Percentiles rank a stretch among this genome's conserved stretches.
phyloP scores from a whole-genome alignment of 106 monocot species.

The Apostasia ramifera region DNA sequence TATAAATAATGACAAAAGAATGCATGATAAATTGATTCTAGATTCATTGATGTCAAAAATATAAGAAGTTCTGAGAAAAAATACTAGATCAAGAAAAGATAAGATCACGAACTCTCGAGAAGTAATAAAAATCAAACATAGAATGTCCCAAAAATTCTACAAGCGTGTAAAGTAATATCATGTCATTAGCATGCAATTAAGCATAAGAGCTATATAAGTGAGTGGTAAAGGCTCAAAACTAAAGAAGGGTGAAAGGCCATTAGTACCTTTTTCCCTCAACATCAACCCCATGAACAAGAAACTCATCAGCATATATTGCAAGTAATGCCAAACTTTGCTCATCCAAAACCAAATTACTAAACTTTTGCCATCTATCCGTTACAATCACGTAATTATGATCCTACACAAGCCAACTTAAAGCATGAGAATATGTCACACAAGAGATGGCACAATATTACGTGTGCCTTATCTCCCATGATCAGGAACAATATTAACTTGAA shows the following conservation, averaged over 20 bases:
- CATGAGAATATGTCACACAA: neutral
- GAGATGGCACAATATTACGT: no score
- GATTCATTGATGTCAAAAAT: no score
- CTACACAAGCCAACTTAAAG: constrained; percentile 16
- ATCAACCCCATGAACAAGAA: constrained; percentile 98
- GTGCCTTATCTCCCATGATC: no score
- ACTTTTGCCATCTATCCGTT: constrained; percentile 96
- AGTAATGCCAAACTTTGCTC: constrained; percentile 54
- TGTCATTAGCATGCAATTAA: neutral
- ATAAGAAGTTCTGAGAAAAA: neutral
- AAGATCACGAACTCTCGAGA: neutral
- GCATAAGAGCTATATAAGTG: neutral
- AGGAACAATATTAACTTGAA: no score
- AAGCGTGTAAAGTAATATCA: neutral
- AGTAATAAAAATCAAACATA: neutral
- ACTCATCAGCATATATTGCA: constrained; percentile 75
- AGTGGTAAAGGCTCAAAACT: neutral
- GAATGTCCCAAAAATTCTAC: neutral
- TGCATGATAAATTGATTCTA: no score
- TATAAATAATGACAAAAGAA: no score
- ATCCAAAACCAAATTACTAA: constrained; percentile 71
- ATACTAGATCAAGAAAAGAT: neutral
- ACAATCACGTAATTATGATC: constrained; percentile 80
- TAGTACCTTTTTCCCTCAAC: constrained; percentile 93
- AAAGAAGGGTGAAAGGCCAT: neutral